Evolutionary conservation across 169 alveolate genomes (phyloP).

Genomic region (Theileria equi): DNA sequence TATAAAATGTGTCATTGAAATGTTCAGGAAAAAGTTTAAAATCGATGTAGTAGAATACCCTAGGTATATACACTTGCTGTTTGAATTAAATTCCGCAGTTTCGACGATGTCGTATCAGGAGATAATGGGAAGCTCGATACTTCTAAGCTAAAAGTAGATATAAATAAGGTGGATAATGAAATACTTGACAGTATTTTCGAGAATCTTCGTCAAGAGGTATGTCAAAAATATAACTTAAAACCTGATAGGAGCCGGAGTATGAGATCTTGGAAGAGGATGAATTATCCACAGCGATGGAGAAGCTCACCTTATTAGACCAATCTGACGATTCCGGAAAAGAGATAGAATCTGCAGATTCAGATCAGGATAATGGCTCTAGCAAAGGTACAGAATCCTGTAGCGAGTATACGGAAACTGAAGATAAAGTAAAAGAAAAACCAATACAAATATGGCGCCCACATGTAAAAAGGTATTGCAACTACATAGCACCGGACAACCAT

Average conservation of each 20-base stretch:
- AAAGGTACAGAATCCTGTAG: neutral
- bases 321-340: conserved; percentile 9
- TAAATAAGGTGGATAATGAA: conserved; percentile 49
- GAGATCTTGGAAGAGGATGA: too few species aligned
- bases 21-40: conserved; percentile 88
- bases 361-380: neutral
- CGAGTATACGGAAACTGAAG: neutral
- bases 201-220: conserved; percentile 56
- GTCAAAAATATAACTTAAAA: neutral
- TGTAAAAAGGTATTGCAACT: conserved; percentile 28
- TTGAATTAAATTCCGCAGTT: conserved; percentile 28
- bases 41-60: conserved; percentile 87
- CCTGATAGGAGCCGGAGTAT: too few species aligned
- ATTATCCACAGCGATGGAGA: neutral
- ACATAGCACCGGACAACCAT: neutral
- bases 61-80: too few species aligned
- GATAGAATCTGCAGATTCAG: conserved; percentile 2
- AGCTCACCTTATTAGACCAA: conserved; percentile 6
- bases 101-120: conserved; percentile 38
- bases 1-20: conserved; percentile 87
- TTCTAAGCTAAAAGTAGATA: conserved; percentile 46
- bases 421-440: conserved; percentile 33
- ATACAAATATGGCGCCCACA: conserved; percentile 66
- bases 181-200: conserved; percentile 44
- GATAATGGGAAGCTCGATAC: conserved; percentile 12